phyloP scores from a whole-genome alignment of 2,329 filamentous ascomycete genomes.

The Ophiocordyceps australis region DNA sequence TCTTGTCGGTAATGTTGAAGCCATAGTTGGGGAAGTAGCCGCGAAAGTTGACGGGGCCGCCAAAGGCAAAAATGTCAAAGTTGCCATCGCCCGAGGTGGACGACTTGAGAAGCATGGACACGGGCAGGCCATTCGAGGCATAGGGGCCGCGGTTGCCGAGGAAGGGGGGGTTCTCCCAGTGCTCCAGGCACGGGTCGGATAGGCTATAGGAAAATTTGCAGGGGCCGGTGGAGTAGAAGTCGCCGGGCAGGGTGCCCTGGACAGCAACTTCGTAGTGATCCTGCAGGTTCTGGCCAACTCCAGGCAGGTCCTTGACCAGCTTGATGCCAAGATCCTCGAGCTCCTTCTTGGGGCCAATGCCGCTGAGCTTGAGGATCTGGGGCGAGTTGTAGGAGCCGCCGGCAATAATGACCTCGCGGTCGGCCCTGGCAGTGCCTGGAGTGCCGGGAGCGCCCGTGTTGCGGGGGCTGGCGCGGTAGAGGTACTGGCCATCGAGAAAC shows the following conservation, averaged over 20 bases:
- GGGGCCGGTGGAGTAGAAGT: conserved; percentile 3
- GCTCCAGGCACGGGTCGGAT: conserved; percentile 14
- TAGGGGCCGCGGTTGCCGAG: conserved; percentile 6
- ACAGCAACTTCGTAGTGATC: conserved; percentile 11
- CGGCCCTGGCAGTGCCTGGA: conserved; percentile 12
- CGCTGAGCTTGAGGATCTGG: conserved; percentile 25
- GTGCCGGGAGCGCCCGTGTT: conserved; percentile 7
- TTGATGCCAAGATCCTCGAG: conserved; percentile 24
- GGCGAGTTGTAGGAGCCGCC: conserved; percentile 28
- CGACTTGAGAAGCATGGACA: conserved; percentile 9
- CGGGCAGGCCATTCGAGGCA: conserved; percentile 7
- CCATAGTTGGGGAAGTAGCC: conserved; percentile 11
- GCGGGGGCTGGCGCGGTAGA: conserved; percentile 24
- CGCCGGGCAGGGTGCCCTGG: conserved; percentile 3
- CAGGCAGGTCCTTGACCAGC: conserved; percentile 36
- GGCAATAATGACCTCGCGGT: conserved; percentile 26
- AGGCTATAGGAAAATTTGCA: conserved; percentile 11
- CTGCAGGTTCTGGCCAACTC: conserved; percentile 37
- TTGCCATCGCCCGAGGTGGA: conserved; percentile 9
- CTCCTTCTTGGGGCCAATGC: conserved; percentile 21
- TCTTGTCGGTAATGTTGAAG: conserved; percentile 5
- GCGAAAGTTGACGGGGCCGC: conserved; percentile 8
- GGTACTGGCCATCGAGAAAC: conserved; percentile 17
- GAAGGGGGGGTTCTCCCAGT: conserved; percentile 8
- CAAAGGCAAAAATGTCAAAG: conserved; percentile 12